phyloP scores from a whole-genome alignment of 2,329 filamentous ascomycete species.

The Cordyceps farinosa region DNA sequence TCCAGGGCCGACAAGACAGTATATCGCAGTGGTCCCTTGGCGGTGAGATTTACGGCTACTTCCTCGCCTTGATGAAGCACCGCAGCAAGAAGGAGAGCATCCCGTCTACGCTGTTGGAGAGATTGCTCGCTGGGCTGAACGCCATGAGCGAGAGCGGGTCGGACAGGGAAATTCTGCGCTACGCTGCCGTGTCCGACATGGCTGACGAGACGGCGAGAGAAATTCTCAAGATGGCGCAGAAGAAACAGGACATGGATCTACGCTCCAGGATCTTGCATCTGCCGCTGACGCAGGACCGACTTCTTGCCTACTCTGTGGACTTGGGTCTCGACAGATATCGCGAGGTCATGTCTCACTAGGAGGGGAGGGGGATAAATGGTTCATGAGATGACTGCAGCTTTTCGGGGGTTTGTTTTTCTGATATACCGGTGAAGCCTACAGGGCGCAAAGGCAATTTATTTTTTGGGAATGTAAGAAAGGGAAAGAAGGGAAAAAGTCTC shows the following conservation, averaged over 20 bases:
- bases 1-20: slow-evolving; percentile 57
- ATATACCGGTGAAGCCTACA: slow-evolving; percentile 11
- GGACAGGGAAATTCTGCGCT: slow-evolving; percentile 49
- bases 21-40: slow-evolving; percentile 75
- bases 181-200: slow-evolving; percentile 78
- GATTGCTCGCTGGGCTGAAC: slow-evolving; percentile 53
- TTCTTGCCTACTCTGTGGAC: slow-evolving; percentile 66
- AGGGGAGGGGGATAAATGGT: slow-evolving; percentile 1
- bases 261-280: slow-evolving; percentile 49
- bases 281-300: slow-evolving; percentile 69
- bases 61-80: slow-evolving; percentile 50
- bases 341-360: slow-evolving; percentile 53
- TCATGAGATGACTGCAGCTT: slow-evolving; percentile 6
- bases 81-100: slow-evolving; percentile 39
- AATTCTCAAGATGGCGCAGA: slow-evolving; percentile 52
- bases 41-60: slow-evolving; percentile 71
- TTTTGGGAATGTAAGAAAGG: slow-evolving; percentile 1
- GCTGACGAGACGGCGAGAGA: slow-evolving; percentile 67
- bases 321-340: slow-evolving; percentile 67
- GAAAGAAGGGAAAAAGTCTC: background rate
- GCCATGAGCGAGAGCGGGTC: slow-evolving; percentile 47
- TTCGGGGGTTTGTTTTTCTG: background rate
- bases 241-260: slow-evolving; percentile 46
- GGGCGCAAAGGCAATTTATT: slow-evolving; percentile 11
- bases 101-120: slow-evolving; percentile 49